Base-by-base conservation (phyloP, 768 basidiomycete species). In the Cantharellus anzutake region DNA sequence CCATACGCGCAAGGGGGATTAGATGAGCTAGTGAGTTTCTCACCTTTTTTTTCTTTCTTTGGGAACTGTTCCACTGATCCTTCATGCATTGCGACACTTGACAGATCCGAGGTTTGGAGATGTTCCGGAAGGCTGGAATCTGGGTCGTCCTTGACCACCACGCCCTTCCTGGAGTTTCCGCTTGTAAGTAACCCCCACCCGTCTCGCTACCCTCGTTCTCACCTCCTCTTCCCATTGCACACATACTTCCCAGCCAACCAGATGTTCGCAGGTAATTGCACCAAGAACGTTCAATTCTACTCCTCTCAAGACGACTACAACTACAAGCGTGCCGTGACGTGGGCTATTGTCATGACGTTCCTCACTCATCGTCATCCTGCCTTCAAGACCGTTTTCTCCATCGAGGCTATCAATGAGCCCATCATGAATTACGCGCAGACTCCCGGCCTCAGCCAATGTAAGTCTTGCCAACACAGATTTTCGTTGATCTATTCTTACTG, bases 391-490 rank as follows among this genome's bases (percentile, higher is more conserved):
- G 84, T 83, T 16, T 80, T 82, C 50, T 73, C 82, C 1, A 82
- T 89, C 39, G 77, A 89, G 64, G 86, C 86, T 1, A 73, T 83
- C 37, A 89, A 89, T 62, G 86, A 89, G 60, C 83, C 83, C 0
- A 79, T 85, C 64, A 83, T 80, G 82, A 71, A 89, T 65, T 83
- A 84, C 4, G 66, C 59, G 16, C 68, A 74, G 62, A 88, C 86
- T 1, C 85, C 86, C 0, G 78, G 74, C 38, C 80, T 83, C 51
- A 85, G 84, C 34, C 72, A 75, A 48, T 89, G 85, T 86, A 66
- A 59, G 80, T 66, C 63, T 5, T 5, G 50, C 7, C 39, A 42
- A 42, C 35, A 2, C 29, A 56, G 4, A 41, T 56, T n/a, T 62
- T 55, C 51, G 41, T 16, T 11, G 11, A 4, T 59, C 29, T 20